A percentile compares a stretch with the other conserved stretches of the same genome.
Evolutionary conservation across 225 moss, liverwort and hornwort genomes (phyloP).

Genomic region (Marchantia paleacea): DNA sequence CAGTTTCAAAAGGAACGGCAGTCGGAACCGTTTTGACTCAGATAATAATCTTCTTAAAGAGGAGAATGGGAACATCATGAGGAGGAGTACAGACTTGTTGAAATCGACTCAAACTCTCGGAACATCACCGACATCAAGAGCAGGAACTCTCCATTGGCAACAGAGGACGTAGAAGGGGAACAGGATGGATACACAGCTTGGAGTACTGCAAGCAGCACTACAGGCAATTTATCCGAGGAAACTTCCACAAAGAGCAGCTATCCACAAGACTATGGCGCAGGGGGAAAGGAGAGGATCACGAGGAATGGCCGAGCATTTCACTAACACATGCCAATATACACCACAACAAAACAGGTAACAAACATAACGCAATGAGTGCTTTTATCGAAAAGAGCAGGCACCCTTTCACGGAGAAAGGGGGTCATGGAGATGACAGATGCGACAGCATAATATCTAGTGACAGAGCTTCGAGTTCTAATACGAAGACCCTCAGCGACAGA

Average conservation of each 20-base stretch:
- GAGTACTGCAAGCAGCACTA: not conserved
- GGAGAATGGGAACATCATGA: not conserved
- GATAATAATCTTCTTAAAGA: not conserved
- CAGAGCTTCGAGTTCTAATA: not conserved
- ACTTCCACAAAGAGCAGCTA: not conserved
- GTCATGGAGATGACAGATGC: not conserved
- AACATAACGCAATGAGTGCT: not conserved
- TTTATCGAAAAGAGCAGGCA: not conserved
- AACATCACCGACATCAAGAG: too few relatives aligned
- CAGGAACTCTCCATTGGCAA: not conserved
- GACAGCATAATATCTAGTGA: not conserved
- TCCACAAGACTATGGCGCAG: not conserved
- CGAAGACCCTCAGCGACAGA: not conserved
- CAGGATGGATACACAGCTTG: too few relatives aligned
- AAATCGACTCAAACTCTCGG: not conserved
- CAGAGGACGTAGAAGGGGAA: not conserved
- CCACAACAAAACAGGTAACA: not conserved
- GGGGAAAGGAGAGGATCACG: not conserved
- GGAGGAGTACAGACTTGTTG: not conserved
- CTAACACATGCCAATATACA: not conserved
- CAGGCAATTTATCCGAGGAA: not conserved
- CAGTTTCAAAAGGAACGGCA: not conserved
- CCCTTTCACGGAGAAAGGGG: not conserved
- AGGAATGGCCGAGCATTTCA: not conserved
- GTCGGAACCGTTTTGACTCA: not conserved